Evolutionary conservation across 129 eudicot genomes (phyloP).

Genomic region (Smallanthus sonchifolius): DNA sequence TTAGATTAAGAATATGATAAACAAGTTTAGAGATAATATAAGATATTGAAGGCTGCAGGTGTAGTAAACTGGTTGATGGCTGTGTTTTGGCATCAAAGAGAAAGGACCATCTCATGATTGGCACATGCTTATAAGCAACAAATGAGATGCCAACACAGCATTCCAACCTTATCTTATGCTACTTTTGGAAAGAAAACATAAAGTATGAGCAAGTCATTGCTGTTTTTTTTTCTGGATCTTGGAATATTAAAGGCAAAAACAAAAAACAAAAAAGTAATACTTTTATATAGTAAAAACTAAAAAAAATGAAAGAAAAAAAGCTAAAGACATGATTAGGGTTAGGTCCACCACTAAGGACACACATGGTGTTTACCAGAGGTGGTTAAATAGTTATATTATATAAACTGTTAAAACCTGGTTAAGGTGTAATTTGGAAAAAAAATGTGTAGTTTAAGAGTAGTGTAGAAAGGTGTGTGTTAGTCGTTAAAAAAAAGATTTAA

Average conservation of each 20-base stretch:
- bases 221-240: slow-evolving; percentile 24
- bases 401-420: not conserved
- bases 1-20: slow-evolving; percentile 20
- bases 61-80: slow-evolving; percentile 31
- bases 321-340: not conserved
- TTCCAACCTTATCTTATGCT: slow-evolving; percentile 32
- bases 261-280: not conserved
- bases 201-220: slow-evolving; percentile 18
- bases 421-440: too few species aligned
- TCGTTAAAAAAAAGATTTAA: too few species aligned
- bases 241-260: not conserved
- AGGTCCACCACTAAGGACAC: not conserved
- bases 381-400: not conserved
- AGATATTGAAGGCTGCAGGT: slow-evolving; percentile 30
- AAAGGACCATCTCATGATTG: slow-evolving; percentile 35
- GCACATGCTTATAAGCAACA: slow-evolving; percentile 36
- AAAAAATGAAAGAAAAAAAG: too few species aligned
- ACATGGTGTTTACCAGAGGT: not conserved
- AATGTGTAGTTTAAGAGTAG: too few species aligned
- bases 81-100: slow-evolving; percentile 32
- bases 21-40: slow-evolving; percentile 33
- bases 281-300: not conserved
- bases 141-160: slow-evolving; percentile 29
- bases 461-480: too few species aligned
- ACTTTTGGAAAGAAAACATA: slow-evolving; percentile 30